Evolutionary conservation across 306 rosid genomes (phyloP).

Genomic region (Castanea crenata): DNA sequence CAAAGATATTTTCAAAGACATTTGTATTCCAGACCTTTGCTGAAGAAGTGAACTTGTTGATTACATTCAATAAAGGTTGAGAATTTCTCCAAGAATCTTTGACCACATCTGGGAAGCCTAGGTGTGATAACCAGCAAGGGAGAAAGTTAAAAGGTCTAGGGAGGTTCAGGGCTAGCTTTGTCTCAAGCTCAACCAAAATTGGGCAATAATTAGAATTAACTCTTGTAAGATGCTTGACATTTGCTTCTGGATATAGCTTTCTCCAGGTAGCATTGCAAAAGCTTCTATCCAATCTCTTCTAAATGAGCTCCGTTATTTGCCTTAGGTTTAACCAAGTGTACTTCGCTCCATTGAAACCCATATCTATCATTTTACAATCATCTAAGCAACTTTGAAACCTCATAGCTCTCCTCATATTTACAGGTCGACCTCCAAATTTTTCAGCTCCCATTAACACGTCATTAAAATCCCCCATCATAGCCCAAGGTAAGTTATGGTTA

Average conservation of each 20-base stretch:
- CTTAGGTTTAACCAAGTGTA: neutral
- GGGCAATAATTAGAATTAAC: neutral
- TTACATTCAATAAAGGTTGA: too few species aligned
- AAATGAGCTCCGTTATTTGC: neutral
- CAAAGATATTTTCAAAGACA: neutral
- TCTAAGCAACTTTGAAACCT: neutral
- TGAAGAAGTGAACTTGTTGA: neutral
- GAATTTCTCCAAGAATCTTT: too few species aligned
- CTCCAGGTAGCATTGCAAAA: neutral
- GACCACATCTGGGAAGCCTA: too few species aligned
- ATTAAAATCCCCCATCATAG: neutral
- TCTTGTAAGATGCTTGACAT: neutral
- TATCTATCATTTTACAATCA: neutral
- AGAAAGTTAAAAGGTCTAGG: too few species aligned
- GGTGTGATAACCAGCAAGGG: too few species aligned
- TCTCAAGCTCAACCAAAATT: neutral
- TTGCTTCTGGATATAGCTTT: neutral
- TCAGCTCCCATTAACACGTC: neutral
- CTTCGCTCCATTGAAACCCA: neutral
- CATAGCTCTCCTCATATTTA: neutral
- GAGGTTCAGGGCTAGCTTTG: neutral
- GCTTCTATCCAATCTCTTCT: neutral
- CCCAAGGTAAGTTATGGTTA: neutral
- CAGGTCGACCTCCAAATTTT: neutral
- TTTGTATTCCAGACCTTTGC: neutral